These are phyloP conservation scores for Plectosphaerella sp. DNA, from an alignment of 2,329 filamentous ascomycete genomes.

Conservation along the genomic window DNA sequence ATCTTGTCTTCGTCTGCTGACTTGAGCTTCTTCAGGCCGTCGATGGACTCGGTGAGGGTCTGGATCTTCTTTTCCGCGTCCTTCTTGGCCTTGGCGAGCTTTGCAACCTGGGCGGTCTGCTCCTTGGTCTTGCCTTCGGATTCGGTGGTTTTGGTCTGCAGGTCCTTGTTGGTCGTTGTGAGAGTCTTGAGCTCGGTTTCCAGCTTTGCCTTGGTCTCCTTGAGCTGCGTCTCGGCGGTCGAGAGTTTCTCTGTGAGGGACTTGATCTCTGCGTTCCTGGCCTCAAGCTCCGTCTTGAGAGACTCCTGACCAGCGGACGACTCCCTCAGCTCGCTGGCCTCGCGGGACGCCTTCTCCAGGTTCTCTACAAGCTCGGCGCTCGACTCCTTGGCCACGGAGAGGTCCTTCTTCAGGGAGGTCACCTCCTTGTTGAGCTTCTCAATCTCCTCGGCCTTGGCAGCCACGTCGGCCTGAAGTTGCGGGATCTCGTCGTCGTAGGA, in stretches of 20 bases:
- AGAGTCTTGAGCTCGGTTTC: constrained; percentile 17
- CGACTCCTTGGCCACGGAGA: constrained; percentile 68
- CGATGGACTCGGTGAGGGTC: constrained; percentile 34
- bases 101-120: constrained; percentile 22
- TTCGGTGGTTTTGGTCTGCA: constrained; percentile 19
- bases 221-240: constrained; percentile 37
- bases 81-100: constrained; percentile 30
- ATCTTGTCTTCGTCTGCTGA: constrained; percentile 34
- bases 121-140: constrained; percentile 18
- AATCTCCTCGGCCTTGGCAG: constrained; percentile 66
- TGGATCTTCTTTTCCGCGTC: constrained; percentile 38
- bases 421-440: constrained; percentile 67
- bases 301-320: constrained; percentile 33
- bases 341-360: constrained; percentile 62
- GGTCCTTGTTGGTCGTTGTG: constrained; percentile 18
- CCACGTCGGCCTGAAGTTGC: constrained; percentile 70
- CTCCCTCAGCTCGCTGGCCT: constrained; percentile 48
- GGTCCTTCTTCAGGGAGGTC: constrained; percentile 61
- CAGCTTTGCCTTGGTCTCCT: constrained; percentile 34
- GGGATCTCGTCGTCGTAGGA: constrained; percentile 87
- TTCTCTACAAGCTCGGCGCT: constrained; percentile 61
- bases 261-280: constrained; percentile 42
- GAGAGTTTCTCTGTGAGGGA: constrained; percentile 45
- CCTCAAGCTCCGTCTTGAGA: constrained; percentile 45
- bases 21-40: constrained; percentile 30